phyloP scores from a whole-genome alignment of 805 yeast genomes.

The Pichia scutulata region DNA sequence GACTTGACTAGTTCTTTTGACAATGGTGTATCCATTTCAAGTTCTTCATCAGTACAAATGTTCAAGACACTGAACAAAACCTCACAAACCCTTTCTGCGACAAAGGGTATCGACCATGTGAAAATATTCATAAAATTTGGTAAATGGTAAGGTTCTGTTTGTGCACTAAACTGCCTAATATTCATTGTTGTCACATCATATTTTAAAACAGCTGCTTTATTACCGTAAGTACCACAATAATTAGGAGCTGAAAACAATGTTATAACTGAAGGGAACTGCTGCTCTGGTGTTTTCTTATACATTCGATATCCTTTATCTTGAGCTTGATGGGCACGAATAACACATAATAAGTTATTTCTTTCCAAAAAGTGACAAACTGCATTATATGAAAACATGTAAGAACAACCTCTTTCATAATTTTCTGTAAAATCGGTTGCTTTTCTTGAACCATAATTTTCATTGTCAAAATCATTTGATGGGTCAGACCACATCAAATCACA shows the following conservation, averaged over 20 bases:
- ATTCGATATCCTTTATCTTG: constrained; percentile 96
- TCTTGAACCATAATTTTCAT: constrained; percentile 30
- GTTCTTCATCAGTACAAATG: constrained; percentile 92
- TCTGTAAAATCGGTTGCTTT: constrained; percentile 43
- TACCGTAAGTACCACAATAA: constrained; percentile 84
- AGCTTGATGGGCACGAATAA: constrained; percentile 94
- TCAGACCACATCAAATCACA: constrained; percentile 96
- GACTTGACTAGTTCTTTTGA: constrained; percentile 34
- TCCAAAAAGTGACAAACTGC: constrained; percentile 78
- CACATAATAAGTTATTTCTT: constrained; percentile 68
- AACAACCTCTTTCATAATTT: constrained; percentile 78
- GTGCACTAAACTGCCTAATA: constrained; percentile 84
- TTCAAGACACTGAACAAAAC: constrained; percentile 85
- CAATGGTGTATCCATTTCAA: constrained; percentile 63
- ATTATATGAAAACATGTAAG: constrained; percentile 77
- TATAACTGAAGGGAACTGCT: constrained; percentile 84
- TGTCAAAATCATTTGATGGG: constrained; percentile 83
- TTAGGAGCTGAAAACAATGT: constrained; percentile 95
- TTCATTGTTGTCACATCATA: constrained; percentile 91
- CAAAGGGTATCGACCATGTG: constrained; percentile 96
- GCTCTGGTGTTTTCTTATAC: constrained; percentile 75
- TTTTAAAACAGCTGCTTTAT: constrained; percentile 90
- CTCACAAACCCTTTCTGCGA: constrained; percentile 92
- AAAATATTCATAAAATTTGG: constrained; percentile 97
- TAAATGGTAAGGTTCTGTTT: constrained; percentile 95